A percentile compares a stretch with the other conserved stretches of the same genome.
Conservation (phyloP, 345 rosid species). For the Salix suchowensis region DNA sequence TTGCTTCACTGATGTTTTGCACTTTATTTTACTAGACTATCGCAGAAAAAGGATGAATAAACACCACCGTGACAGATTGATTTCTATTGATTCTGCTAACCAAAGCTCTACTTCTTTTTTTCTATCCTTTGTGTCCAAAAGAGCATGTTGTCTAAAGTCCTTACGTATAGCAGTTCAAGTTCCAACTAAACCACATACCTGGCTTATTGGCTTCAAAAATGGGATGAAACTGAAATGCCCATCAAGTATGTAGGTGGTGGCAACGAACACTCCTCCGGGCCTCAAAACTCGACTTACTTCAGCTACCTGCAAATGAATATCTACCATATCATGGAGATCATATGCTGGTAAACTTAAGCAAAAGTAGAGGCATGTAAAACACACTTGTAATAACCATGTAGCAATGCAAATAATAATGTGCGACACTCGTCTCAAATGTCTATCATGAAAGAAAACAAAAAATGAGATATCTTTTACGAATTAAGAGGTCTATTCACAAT, state of each 20-base stretch:
- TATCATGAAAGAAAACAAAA: not conserved
- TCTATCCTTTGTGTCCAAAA: not conserved
- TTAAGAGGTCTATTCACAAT: too few species aligned
- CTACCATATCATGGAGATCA: not conserved
- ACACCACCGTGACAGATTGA: not conserved
- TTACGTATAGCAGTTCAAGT: slow-evolving; percentile 2
- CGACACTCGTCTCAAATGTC: not conserved
- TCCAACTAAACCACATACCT: slow-evolving; percentile 37
- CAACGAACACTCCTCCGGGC: slow-evolving; percentile 91
- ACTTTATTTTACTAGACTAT: not conserved
- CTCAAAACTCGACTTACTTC: slow-evolving; percentile 78
- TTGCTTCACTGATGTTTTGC: not conserved
- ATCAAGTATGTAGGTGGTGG: slow-evolving; percentile 58
- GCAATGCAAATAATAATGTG: not conserved
- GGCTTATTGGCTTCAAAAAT: slow-evolving; percentile 41
- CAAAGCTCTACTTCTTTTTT: not conserved
- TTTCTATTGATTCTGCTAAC: not conserved
- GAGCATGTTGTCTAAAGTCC: not conserved
- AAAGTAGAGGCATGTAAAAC: not conserved
- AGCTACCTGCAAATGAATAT: slow-evolving; percentile 49
- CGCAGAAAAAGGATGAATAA: not conserved
- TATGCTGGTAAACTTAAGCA: not conserved
- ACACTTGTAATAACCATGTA: not conserved
- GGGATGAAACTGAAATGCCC: slow-evolving; percentile 53
- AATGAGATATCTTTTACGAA: too few species aligned